Percentiles rank a stretch among this genome's conserved stretches.
Conservation (phyloP, 192 early-diverging fungal species). For the Pilobolus umbonatus region DNA sequence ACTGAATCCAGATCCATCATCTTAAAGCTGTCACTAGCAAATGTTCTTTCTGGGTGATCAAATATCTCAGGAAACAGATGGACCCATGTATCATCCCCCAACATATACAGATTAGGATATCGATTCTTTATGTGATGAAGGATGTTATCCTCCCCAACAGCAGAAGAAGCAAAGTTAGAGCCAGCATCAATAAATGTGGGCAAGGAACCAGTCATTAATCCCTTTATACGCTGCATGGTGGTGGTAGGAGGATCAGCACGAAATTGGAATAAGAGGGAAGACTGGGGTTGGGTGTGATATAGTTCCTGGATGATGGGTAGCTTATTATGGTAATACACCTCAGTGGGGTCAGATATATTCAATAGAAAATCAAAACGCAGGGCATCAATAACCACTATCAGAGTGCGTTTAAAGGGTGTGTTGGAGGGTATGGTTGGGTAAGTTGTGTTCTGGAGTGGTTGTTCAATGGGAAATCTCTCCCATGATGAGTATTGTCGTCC, state of each 20-base stretch:
- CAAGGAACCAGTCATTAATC: conserved; percentile 72
- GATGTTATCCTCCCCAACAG: conserved; percentile 72
- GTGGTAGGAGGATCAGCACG: conserved; percentile 81
- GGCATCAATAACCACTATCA: conserved; percentile 72
- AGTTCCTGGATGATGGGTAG: conserved; percentile 48
- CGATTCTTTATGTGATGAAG: conserved; percentile 37
- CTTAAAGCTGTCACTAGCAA: conserved; percentile 62
- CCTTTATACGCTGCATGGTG: conserved; percentile 79
- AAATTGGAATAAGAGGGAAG: conserved; percentile 63
- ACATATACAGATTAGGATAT: conserved; percentile 58
- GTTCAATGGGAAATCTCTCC: conserved; percentile 18
- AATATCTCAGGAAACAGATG: conserved; percentile 67
- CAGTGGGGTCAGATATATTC: not conserved
- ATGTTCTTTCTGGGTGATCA: conserved; percentile 43
- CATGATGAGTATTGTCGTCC: conserved; percentile 15
- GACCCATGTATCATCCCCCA: conserved; percentile 98
- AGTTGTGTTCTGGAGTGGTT: not conserved
- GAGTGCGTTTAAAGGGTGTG: conserved; percentile 49
- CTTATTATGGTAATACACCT: conserved; percentile 43
- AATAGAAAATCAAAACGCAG: conserved; percentile 60
- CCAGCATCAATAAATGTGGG: conserved; percentile 84
- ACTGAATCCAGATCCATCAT: conserved; percentile 93
- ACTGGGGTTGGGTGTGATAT: conserved; percentile 40
- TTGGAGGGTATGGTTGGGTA: not conserved
- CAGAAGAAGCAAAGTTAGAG: conserved; percentile 71